Evolutionary conservation across 106 monocot species (phyloP).

Genomic region (Phalaenopsis aphrodite): DNA sequence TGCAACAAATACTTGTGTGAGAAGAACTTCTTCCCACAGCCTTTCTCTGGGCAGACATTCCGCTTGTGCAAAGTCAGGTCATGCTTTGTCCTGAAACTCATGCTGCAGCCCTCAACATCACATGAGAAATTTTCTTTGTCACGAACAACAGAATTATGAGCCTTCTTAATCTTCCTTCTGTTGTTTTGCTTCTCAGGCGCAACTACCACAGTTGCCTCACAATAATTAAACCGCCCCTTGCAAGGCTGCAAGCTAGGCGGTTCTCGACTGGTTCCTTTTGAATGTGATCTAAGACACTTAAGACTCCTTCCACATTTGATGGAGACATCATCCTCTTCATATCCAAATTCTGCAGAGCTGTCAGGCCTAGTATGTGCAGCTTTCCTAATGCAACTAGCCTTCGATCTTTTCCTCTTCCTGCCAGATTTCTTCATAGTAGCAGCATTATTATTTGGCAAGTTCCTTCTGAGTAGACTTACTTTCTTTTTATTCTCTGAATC

Average conservation of each 20-base stretch:
- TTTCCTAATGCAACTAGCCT: neutral
- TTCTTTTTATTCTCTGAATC: conserved; percentile 12
- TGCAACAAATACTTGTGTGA: conserved; percentile 91
- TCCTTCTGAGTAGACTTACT: conserved; percentile 11
- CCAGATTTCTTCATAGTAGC: neutral
- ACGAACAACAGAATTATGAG: neutral
- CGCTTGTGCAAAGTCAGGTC: conserved; percentile 70
- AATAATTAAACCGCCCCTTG: neutral
- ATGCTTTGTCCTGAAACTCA: conserved; percentile 71
- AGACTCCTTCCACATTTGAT: neutral
- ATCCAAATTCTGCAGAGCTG: neutral
- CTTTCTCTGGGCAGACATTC: conserved; percentile 81
- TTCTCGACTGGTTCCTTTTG: neutral
- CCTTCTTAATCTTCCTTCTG: conserved; percentile 30
- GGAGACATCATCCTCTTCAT: neutral
- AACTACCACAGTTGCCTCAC: neutral
- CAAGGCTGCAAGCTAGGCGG: neutral
- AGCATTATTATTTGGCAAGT: neutral
- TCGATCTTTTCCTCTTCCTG: conserved; percentile 8
- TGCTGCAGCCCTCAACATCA: conserved; percentile 62
- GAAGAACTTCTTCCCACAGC: conserved; percentile 91
- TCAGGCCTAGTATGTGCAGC: neutral
- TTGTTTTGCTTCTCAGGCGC: neutral
- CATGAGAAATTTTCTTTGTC: conserved; percentile 33
- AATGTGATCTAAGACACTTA: neutral